Percentiles rank a stretch among this genome's conserved stretches.
phyloP scores from a whole-genome alignment of 352 stramenopile species.

The Aphanomyces cochlioides region DNA sequence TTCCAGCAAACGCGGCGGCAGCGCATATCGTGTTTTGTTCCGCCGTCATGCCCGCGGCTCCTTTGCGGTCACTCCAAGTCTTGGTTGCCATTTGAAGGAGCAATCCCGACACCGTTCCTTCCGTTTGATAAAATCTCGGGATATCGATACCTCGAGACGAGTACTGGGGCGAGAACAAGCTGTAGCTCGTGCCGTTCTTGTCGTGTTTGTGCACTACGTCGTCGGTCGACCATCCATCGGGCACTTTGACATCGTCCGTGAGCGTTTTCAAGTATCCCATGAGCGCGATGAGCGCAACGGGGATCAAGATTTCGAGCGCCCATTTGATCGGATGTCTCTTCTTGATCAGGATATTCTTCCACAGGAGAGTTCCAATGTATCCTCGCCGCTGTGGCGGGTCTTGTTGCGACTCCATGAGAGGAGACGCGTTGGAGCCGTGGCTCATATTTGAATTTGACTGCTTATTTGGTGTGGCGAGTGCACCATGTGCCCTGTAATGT shows the following conservation, averaged over 20 bases:
- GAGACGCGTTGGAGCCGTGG: too few relatives aligned
- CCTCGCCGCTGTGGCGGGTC: too few relatives aligned
- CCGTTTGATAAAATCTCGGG: constrained; percentile 42
- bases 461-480: too few relatives aligned
- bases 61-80: constrained; percentile 50
- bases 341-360: constrained; percentile 80
- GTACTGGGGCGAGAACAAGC: not conserved
- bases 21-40: constrained; percentile 40
- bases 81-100: constrained; percentile 1
- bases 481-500: too few relatives aligned
- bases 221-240: not conserved
- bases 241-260: not conserved
- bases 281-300: constrained; percentile 55
- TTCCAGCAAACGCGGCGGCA: constrained; percentile 43
- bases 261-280: constrained; percentile 50
- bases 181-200: not conserved
- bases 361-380: constrained; percentile 39
- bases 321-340: constrained; percentile 45
- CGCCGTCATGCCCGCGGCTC: constrained; percentile 42
- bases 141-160: not conserved
- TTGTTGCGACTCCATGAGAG: too few relatives aligned
- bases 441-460: too few relatives aligned
- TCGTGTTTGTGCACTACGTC: not conserved
- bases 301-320: constrained; percentile 54
- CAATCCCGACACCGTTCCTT: constrained; percentile 47